phyloP scores from a whole-genome alignment of 495 filamentous ascomycete genomes.

The Tuber umbilicatum region DNA sequence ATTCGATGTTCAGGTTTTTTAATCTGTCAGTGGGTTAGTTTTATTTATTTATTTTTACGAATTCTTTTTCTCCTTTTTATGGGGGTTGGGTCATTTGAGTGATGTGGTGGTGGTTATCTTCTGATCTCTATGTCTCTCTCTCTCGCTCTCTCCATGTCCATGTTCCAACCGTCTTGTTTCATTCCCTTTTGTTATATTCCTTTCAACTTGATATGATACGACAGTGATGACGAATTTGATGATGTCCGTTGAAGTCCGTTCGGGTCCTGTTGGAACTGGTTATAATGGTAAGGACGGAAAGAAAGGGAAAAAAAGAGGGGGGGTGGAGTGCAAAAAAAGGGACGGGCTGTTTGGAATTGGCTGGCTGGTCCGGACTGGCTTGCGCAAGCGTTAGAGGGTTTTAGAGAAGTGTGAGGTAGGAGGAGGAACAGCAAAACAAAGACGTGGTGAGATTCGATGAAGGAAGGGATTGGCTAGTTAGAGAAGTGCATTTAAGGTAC shows the following conservation, averaged over 20 bases:
- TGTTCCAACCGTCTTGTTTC: slow-evolving; percentile 3
- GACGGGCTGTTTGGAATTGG: slow-evolving; percentile 1
- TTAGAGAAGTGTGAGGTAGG: slow-evolving; percentile 1
- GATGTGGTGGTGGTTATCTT: neutral
- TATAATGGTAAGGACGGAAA: neutral
- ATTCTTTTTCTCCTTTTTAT: neutral
- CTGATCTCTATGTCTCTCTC: neutral
- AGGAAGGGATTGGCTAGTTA: slow-evolving; percentile 1
- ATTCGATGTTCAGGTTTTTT: slow-evolving; percentile 5
- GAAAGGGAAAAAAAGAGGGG: slow-evolving; percentile 1
- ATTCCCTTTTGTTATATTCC: slow-evolving; percentile 3
- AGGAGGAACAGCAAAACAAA: slow-evolving; percentile 1
- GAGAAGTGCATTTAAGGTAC: slow-evolving; percentile 4
- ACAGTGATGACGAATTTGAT: slow-evolving; percentile 7
- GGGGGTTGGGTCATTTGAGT: neutral
- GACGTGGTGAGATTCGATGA: slow-evolving; percentile 3
- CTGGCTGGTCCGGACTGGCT: slow-evolving; percentile 1
- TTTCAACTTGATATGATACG: slow-evolving; percentile 3
- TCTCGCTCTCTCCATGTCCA: neutral
- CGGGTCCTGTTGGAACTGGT: neutral
- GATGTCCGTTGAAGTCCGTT: neutral
- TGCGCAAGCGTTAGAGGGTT: neutral
- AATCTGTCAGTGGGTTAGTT: slow-evolving; percentile 5
- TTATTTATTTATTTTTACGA: neutral
- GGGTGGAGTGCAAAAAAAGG: slow-evolving; percentile 4